These are phyloP conservation scores for Rhynchosporium agropyri DNA, from an alignment of 2,329 filamentous ascomycete species.

Conservation along the genomic window DNA sequence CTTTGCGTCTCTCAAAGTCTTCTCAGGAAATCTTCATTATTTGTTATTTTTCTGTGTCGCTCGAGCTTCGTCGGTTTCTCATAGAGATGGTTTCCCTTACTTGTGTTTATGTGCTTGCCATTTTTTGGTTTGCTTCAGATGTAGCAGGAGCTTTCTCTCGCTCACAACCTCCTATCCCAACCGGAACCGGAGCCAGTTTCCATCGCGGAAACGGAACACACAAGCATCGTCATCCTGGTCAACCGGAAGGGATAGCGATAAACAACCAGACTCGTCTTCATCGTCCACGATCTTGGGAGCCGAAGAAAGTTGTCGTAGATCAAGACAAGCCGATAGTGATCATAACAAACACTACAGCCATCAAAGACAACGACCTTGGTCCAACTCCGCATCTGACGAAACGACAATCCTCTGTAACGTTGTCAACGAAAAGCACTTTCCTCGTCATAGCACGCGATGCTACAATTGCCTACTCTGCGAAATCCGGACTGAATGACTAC, in stretches of 20 bases:
- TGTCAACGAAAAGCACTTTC: slow-evolving; percentile 47
- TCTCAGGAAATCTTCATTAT: not conserved
- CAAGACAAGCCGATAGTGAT: slow-evolving; percentile 10
- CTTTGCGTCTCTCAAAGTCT: not conserved
- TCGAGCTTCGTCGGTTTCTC: not conserved
- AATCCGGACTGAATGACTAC: slow-evolving; percentile 60
- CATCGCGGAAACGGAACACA: slow-evolving; percentile 3
- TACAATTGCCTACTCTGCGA: slow-evolving; percentile 51
- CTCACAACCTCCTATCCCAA: not conserved
- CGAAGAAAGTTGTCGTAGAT: slow-evolving; percentile 1
- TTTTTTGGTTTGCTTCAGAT: not conserved
- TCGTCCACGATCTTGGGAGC: slow-evolving; percentile 10
- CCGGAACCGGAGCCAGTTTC: not conserved
- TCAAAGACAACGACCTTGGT: slow-evolving; percentile 8
- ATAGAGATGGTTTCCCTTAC: not conserved
- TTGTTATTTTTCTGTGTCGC: not conserved
- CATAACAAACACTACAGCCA: slow-evolving; percentile 13
- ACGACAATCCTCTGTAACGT: not conserved
- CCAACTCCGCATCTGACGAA: slow-evolving; percentile 15
- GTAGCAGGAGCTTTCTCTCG: not conserved
- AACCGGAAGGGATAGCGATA: slow-evolving; percentile 12
- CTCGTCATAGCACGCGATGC: slow-evolving; percentile 58
- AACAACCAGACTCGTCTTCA: slow-evolving; percentile 14
- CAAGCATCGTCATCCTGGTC: not conserved
- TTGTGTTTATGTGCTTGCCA: not conserved